These are phyloP conservation scores for Trichophyton benhamiae DNA, from an alignment of 2,329 filamentous ascomycete genomes.

Conservation along the genomic window DNA sequence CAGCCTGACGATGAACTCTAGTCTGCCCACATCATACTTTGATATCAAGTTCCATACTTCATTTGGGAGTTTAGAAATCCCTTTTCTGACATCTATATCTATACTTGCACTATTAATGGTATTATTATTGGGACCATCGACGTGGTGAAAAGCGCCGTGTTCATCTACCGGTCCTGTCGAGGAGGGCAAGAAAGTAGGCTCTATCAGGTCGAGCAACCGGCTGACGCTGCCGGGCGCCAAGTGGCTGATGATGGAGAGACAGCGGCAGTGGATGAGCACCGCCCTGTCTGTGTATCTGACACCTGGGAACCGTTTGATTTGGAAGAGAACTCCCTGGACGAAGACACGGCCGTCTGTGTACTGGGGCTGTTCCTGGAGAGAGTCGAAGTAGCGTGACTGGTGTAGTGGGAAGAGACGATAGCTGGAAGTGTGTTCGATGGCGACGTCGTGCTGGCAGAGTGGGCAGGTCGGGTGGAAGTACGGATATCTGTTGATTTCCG, in stretches of 20 bases:
- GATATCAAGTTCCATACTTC: constrained; percentile 4
- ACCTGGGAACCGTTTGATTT: neutral
- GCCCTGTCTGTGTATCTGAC: neutral
- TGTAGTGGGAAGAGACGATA: constrained; percentile 4
- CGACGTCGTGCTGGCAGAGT: constrained; percentile 5
- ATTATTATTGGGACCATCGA: no score
- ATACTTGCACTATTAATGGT: no score
- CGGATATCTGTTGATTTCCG: neutral
- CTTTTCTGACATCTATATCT: neutral
- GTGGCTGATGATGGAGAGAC: constrained; percentile 3
- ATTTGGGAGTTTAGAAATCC: neutral
- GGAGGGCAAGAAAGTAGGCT: constrained; percentile 2
- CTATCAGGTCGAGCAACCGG: constrained; percentile 5
- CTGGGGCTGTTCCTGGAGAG: constrained; percentile 1
- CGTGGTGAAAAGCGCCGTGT: neutral
- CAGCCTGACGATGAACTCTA: constrained; percentile 1
- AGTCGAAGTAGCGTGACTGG: neutral
- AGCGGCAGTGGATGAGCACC: constrained; percentile 5
- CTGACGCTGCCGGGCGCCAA: neutral
- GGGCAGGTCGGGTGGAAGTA: neutral
- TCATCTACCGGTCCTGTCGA: neutral
- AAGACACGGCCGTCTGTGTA: neutral
- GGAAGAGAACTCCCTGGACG: neutral
- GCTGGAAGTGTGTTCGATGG: neutral
- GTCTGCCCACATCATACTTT: neutral